Conservation (phyloP, 2,329 filamentous ascomycete genomes). For the Dactylellina cionopaga region DNA sequence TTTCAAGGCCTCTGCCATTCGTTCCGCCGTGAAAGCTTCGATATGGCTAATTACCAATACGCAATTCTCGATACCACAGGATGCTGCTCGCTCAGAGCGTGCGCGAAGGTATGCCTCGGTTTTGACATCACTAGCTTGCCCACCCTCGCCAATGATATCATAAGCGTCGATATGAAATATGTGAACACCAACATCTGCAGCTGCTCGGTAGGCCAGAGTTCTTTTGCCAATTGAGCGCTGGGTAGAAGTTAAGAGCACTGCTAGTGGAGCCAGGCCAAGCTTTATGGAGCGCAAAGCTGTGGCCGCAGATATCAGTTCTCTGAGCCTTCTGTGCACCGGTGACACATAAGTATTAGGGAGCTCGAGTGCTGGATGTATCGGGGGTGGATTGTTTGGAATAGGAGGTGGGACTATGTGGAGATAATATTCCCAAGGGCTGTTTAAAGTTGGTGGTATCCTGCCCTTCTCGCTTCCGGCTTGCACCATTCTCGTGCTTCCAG, state of each 20-base stretch:
- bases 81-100: slow-evolving; percentile 85
- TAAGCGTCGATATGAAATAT: slow-evolving; percentile 89
- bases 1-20: slow-evolving; percentile 83
- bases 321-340: slow-evolving; percentile 74
- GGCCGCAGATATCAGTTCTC: slow-evolving; percentile 86
- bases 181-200: slow-evolving; percentile 88
- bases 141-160: slow-evolving; percentile 91
- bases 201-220: slow-evolving; percentile 78
- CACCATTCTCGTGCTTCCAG: slow-evolving; percentile 85
- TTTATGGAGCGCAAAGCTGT: slow-evolving; percentile 88
- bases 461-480: slow-evolving; percentile 88
- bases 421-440: slow-evolving; percentile 89
- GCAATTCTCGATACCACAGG: slow-evolving; percentile 84
- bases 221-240: slow-evolving; percentile 94
- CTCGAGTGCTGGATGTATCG: slow-evolving; percentile 66
- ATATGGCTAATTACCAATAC: slow-evolving; percentile 87
- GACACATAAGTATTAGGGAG: slow-evolving; percentile 67
- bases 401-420: slow-evolving; percentile 78
- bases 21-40: slow-evolving; percentile 88
- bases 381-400: slow-evolving; percentile 66
- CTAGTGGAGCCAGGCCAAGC: slow-evolving; percentile 85
- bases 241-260: slow-evolving; percentile 87
- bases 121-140: slow-evolving; percentile 88
- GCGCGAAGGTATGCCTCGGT: slow-evolving; percentile 90
- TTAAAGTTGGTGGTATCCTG: slow-evolving; percentile 78